Conservation (phyloP, 176 grass and related monocot species). For the Rhynchospora tenuis region DNA sequence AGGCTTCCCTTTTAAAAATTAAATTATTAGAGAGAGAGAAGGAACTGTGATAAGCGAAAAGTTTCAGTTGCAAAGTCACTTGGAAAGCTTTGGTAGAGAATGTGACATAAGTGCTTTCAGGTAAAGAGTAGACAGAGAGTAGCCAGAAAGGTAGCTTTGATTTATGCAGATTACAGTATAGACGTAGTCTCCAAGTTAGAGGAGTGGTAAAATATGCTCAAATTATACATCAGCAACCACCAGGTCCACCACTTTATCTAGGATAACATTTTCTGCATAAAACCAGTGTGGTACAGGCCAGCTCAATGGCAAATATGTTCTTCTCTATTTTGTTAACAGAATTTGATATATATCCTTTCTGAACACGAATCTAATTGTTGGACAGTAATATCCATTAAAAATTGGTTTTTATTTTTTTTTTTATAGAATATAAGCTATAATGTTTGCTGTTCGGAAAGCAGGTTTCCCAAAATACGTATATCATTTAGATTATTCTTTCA, state of each 20-base stretch:
- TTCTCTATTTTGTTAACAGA: background rate
- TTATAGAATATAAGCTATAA: background rate
- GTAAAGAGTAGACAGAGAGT: conserved; percentile 23
- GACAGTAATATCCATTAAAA: background rate
- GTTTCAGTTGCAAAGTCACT: conserved; percentile 15
- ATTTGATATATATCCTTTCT: background rate
- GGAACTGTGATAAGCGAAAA: background rate
- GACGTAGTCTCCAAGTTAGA: conserved; percentile 8
- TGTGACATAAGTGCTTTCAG: conserved; percentile 19
- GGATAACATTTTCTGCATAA: background rate
- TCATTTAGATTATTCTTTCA: background rate
- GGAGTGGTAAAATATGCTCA: background rate
- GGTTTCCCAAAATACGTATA: background rate
- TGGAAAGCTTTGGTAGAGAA: conserved; percentile 14
- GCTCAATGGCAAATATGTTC: background rate
- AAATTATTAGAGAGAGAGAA: background rate
- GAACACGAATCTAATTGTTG: background rate
- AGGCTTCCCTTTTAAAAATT: background rate
- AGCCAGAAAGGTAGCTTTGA: conserved; percentile 1
- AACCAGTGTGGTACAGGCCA: background rate
- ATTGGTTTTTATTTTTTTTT: background rate
- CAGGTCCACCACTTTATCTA: background rate
- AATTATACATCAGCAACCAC: background rate
- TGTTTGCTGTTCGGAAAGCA: background rate
- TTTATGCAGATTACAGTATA: conserved; percentile 2